A percentile compares a stretch with the other conserved stretches of the same genome.
These are phyloP conservation scores for Waltergamsia citrina DNA, from an alignment of 2,329 filamentous ascomycete genomes.

Conservation along the genomic window DNA sequence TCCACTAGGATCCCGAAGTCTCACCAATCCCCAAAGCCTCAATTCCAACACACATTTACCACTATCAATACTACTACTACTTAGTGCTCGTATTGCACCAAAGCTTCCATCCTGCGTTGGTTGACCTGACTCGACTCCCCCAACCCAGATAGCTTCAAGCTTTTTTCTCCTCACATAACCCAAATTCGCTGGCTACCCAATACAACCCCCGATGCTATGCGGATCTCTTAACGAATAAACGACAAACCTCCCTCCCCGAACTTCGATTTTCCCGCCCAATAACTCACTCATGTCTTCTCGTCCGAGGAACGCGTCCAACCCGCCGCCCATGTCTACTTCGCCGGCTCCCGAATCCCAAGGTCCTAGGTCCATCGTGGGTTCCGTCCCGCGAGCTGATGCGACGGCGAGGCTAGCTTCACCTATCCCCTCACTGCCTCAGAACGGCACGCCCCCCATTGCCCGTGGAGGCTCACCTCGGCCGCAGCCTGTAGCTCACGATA, in stretches of 20 bases:
- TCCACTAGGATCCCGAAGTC: no score
- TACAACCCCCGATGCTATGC: constrained; percentile 1
- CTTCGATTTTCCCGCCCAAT: no score
- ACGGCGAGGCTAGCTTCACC: constrained; percentile 54
- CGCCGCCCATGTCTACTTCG: constrained; percentile 20
- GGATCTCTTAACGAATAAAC: no score
- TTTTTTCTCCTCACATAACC: no score
- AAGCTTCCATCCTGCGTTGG: no score
- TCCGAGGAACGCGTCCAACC: constrained; percentile 24
- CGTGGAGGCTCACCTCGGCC: constrained; percentile 21
- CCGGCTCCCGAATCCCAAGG: neutral
- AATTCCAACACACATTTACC: no score
- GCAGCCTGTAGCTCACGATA: constrained; percentile 10
- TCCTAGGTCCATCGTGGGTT: constrained; percentile 26
- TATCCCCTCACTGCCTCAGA: constrained; percentile 29
- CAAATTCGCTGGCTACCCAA: no score
- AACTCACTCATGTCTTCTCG: constrained; percentile 29
- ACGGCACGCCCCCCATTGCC: constrained; percentile 22
- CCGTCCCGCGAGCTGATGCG: constrained; percentile 46
- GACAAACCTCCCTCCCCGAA: no score
- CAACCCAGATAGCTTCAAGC: neutral
- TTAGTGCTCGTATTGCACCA: no score
- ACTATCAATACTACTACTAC: no score
- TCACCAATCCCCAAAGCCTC: no score
- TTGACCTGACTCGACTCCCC: no score